A percentile compares a stretch with the other conserved stretches of the same genome.
Evolutionary conservation across 164 flowering plant genomes (phyloP).

Genomic region (Tetracentron sinense): DNA sequence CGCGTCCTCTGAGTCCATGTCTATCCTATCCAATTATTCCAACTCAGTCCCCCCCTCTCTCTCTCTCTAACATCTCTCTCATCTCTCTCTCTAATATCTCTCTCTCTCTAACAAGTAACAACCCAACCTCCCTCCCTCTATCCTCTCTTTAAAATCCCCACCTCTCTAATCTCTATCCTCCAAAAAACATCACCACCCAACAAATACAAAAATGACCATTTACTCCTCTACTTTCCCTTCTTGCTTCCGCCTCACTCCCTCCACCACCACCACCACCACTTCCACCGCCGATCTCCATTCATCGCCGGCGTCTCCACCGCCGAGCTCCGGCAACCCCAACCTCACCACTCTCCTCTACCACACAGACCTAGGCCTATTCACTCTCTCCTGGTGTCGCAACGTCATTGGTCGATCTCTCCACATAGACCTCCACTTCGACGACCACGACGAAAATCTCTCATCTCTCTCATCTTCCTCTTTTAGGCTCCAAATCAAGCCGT

Average conservation of each 20-base stretch:
- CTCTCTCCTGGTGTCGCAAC: conserved; percentile 69
- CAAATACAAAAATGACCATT: conserved; percentile 11
- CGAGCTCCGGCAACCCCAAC: conserved; percentile 33
- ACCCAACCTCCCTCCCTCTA: no score
- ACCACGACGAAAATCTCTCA: background rate
- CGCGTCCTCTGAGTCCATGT: no score
- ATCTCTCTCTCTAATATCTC: no score
- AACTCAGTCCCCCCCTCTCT: no score
- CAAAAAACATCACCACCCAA: no score
- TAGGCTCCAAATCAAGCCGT: conserved; percentile 51
- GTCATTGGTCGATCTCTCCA: conserved; percentile 56
- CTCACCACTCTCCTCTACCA: conserved; percentile 64
- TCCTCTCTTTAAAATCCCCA: no score
- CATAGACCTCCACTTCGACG: conserved; percentile 35
- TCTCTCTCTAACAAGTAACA: no score
- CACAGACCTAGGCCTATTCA: conserved; percentile 50
- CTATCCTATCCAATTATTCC: no score
- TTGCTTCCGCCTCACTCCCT: conserved; percentile 44
- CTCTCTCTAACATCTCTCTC: no score
- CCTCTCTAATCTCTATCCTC: no score
- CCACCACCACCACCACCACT: no score
- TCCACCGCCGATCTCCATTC: conserved; percentile 10
- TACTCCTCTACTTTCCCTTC: conserved; percentile 35
- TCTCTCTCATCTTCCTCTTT: conserved; percentile 18
- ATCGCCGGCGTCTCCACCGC: background rate